Evolutionary conservation across 2,329 filamentous ascomycete genomes (phyloP).

Genomic region (Cytospora leucostoma): DNA sequence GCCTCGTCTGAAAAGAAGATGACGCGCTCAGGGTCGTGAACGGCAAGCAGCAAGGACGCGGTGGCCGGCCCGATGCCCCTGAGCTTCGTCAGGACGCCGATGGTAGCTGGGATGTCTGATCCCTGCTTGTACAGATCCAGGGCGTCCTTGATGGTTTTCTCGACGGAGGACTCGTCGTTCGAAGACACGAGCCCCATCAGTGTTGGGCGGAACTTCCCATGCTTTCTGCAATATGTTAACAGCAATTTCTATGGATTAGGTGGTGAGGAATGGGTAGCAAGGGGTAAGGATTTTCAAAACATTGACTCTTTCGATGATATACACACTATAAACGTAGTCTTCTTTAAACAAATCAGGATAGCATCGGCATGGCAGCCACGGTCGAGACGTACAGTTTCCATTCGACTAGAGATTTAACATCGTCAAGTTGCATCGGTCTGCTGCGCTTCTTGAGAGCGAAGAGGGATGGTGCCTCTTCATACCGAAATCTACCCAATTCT

Average conservation of each 20-base stretch:
- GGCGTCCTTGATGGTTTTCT: slow-evolving; percentile 53
- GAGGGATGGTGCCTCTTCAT: slow-evolving; percentile 50
- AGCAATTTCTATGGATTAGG: neutral
- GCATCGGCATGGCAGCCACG: neutral
- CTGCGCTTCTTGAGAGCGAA: slow-evolving; percentile 44
- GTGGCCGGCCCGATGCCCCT: slow-evolving; percentile 79
- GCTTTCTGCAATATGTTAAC: slow-evolving; percentile 44
- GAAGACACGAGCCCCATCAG: slow-evolving; percentile 62
- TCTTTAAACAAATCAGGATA: neutral
- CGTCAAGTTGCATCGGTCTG: slow-evolving; percentile 52
- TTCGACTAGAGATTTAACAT: slow-evolving; percentile 63
- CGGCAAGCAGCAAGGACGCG: slow-evolving; percentile 70
- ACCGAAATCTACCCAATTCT: slow-evolving; percentile 63
- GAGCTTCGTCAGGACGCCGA: slow-evolving; percentile 60
- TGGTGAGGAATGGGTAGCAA: neutral
- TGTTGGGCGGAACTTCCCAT: slow-evolving; percentile 63
- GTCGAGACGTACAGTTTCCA: slow-evolving; percentile 67
- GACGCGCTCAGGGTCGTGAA: slow-evolving; percentile 58
- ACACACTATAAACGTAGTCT: too few relatives aligned
- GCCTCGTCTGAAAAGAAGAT: slow-evolving; percentile 83
- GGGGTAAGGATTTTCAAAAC: neutral
- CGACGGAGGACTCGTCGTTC: slow-evolving; percentile 55
- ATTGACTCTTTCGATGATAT: neutral
- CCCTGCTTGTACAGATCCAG: slow-evolving; percentile 48
- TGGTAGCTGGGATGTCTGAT: slow-evolving; percentile 42